Conservation (phyloP, 2,329 filamentous ascomycete species). For the Aschersonia sp. region DNA sequence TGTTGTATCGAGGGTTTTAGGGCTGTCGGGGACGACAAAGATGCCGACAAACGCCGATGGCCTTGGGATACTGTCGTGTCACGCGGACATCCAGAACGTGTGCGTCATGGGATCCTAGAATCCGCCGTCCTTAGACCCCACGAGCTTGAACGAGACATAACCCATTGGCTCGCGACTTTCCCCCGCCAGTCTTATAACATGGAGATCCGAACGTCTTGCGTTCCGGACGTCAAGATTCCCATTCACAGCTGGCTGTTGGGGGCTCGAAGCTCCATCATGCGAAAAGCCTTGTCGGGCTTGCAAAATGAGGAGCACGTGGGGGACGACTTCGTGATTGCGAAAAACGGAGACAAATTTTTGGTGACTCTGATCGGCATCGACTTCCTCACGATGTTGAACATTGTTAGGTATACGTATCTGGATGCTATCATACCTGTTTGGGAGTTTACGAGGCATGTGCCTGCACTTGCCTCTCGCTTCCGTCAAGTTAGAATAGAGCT, state of each 20-base stretch:
- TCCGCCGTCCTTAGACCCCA: slow-evolving; percentile 43
- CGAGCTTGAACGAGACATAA: slow-evolving; percentile 52
- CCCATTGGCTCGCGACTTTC: slow-evolving; percentile 27
- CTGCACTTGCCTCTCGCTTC: slow-evolving; percentile 55
- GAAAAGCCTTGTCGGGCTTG: slow-evolving; percentile 39
- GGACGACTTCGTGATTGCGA: slow-evolving; percentile 13
- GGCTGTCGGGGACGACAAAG: slow-evolving; percentile 18
- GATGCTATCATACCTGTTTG: slow-evolving; percentile 74
- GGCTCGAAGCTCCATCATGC: slow-evolving; percentile 57
- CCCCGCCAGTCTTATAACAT: slow-evolving; percentile 27
- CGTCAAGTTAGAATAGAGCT: slow-evolving; percentile 70
- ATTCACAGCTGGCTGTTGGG: slow-evolving; percentile 71
- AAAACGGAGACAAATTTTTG: slow-evolving; percentile 33
- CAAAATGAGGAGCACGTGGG: background rate
- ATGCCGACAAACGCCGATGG: slow-evolving; percentile 25
- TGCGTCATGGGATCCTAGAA: slow-evolving; percentile 34
- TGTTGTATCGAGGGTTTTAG: slow-evolving; percentile 52
- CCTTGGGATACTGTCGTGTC: slow-evolving; percentile 15
- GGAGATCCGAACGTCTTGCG: slow-evolving; percentile 38
- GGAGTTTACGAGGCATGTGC: slow-evolving; percentile 59
- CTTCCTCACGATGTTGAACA: slow-evolving; percentile 63
- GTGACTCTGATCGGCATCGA: slow-evolving; percentile 59
- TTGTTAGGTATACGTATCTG: slow-evolving; percentile 68
- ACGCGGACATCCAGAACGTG: slow-evolving; percentile 9
- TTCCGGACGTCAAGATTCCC: slow-evolving; percentile 59